A percentile compares a stretch with the other conserved stretches of the same genome.
Conservation (phyloP, 1,139 yeast genomes). For the Yamadazyma triangularis region DNA sequence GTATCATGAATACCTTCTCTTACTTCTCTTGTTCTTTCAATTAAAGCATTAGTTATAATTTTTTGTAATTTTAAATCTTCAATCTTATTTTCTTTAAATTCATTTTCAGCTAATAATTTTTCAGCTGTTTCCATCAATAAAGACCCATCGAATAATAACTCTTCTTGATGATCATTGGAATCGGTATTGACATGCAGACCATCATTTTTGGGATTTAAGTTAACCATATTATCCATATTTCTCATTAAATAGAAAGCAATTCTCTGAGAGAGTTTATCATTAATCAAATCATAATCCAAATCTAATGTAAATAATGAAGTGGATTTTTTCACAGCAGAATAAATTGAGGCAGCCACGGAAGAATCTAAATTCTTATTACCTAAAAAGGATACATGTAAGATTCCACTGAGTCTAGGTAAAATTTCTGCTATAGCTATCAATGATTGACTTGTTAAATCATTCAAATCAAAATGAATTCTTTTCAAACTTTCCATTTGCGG, state of each 20-base stretch:
- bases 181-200: slow-evolving; percentile 1
- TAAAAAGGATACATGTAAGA: slow-evolving; percentile 72
- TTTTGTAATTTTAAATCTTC: slow-evolving; percentile 38
- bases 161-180: slow-evolving; percentile 27
- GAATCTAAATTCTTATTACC: slow-evolving; percentile 57
- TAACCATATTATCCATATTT: slow-evolving; percentile 57
- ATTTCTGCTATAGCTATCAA: slow-evolving; percentile 67
- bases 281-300: slow-evolving; percentile 62
- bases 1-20: slow-evolving; percentile 38
- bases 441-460: slow-evolving; percentile 59
- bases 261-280: slow-evolving; percentile 70
- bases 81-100: slow-evolving; percentile 18
- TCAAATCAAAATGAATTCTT: slow-evolving; percentile 75
- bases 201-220: slow-evolving; percentile 2
- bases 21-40: slow-evolving; percentile 39
- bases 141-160: slow-evolving; percentile 46
- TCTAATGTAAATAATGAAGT: slow-evolving; percentile 65
- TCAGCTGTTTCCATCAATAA: slow-evolving; percentile 64
- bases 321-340: slow-evolving; percentile 67
- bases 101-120: slow-evolving; percentile 42
- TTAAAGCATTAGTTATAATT: slow-evolving; percentile 38
- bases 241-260: slow-evolving; percentile 79
- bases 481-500: slow-evolving; percentile 64
- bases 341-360: slow-evolving; percentile 62
- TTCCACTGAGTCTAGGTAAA: slow-evolving; percentile 60